Base-by-base conservation (phyloP, 441 rosid species). In the Codiaeum variegatum region DNA sequence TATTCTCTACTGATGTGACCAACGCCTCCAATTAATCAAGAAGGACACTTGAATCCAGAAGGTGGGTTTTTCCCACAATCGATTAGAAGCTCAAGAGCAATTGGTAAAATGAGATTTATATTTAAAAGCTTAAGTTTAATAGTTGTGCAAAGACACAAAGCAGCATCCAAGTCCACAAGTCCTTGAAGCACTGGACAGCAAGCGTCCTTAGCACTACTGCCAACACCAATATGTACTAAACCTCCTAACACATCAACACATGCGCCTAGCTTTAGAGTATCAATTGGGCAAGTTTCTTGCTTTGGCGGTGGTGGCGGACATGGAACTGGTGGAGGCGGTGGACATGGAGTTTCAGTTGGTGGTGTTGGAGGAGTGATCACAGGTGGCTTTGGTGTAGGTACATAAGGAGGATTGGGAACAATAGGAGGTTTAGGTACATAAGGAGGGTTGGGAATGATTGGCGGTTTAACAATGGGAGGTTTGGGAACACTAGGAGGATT, bases 61-160 rank as follows among this genome's bases (percentile, higher is more conserved):
- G 97, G 97, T 2, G 96, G 92, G 51, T 73, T 78, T 83, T 88
- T 92, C 31, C 97, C 97, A 75, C 97, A 92, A 49, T 85, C 81
- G 15, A 92, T 24, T 21, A 92, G 95, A 42, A 92, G 86, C 76
- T 87, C 79, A 73, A 92, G 96, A 67, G 96, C 97, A 59, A 92
- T 67, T 15, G 97, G 97, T 2, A 92, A 55, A 8, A 90, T 55
- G 42, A 90, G 71, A 44, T 78, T 86, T 26, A 92, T 73, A 61
- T 92, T 85, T 6, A 92, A 85, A 76, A 91, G 92, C 82, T 92
- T 90, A 18, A 77, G 76, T 71, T 84, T 90, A 23, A 92, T 90
- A 36, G 91, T 84, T 67, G 97, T 92, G 84, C 97, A 92, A 15
- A 92, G 94, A 73, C 97, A 92, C 5, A 88, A 32, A 0, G 97